Base-by-base conservation (phyloP, 176 grass and related monocot species). In the Oropetium thomaeum region DNA sequence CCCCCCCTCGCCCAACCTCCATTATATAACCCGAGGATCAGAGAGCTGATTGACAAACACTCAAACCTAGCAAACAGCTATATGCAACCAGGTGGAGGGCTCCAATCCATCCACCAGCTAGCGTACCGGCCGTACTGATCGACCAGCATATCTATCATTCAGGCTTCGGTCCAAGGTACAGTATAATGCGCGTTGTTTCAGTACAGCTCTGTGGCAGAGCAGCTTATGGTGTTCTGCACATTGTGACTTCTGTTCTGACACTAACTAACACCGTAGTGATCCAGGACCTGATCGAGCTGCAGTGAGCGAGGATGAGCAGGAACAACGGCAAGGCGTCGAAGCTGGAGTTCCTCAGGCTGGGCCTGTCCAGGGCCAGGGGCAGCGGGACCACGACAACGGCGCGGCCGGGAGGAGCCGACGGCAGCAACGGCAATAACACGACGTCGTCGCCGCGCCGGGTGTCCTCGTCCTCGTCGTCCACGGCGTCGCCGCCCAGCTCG, bases 401-500 rank as follows among this genome's bases (percentile, higher is more conserved):
- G 41, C 75, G 69, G 69, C 60, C 61, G 43, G 73, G 70, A 25
- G 64, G 71, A n/a, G n/a, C n/a, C 13, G 53, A 64, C 55, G 32
- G 63, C 40, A 23, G 69, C 45, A 74, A 60, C 49, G 80, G 63
- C 45, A 74, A 60, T 41, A 77, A 34, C 3, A 65, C 35, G 37
- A 74, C 70, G 58, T 45, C 76, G 5, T 76, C 86, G 16, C 88
- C 75, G 6, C 85, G 76, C 26, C 71, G 85, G 39, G 37, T 77
- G 13, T 88, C 88, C 0, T 84, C 89, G 0, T 85, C 87, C 0
- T 89, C 93, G 3, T 90, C 85, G 4, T 84, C 83, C 27, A 85
- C 81, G 5, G 78, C 73, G 61, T 97, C 94, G 15, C 94, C 94
- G 10, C 80, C 94, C 31, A 97, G 90, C 86, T 97, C 94, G 83